Percentiles rank a stretch among this genome's conserved stretches.
phyloP scores from a whole-genome alignment of 2,329 filamentous ascomycete genomes.

The Diaporthe capsici region DNA sequence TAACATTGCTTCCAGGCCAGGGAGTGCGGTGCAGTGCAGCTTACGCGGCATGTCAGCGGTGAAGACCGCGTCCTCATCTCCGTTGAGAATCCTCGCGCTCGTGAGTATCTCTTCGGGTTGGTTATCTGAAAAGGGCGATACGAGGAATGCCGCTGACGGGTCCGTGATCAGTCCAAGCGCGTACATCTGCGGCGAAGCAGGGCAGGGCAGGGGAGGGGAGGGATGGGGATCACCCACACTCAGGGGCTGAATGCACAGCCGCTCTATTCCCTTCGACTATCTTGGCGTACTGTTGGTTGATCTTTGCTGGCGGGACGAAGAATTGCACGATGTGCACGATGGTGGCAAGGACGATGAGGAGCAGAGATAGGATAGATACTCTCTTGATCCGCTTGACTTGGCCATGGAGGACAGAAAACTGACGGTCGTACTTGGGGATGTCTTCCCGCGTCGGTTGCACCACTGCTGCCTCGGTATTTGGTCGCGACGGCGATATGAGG shows the following conservation, averaged over 20 bases:
- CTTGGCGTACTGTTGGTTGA: conserved; percentile 21
- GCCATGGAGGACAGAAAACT: conserved; percentile 2
- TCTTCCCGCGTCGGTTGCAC: not conserved
- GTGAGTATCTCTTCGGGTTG: conserved; percentile 9
- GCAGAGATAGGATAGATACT: not conserved
- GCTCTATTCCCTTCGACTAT: conserved; percentile 13
- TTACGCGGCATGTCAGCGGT: conserved; percentile 11
- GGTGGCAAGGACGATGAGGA: conserved; percentile 3
- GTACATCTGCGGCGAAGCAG: not conserved
- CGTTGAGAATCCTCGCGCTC: conserved; percentile 1
- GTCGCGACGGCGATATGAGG: conserved; percentile 2
- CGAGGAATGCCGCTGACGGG: conserved; percentile 18
- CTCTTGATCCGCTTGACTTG: conserved; percentile 23
- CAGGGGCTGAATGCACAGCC: conserved; percentile 20
- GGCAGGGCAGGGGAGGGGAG: not conserved
- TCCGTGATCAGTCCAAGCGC: conserved; percentile 26
- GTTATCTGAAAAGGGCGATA: conserved; percentile 12
- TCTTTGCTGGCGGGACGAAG: conserved; percentile 19
- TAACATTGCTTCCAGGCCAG: too few species aligned
- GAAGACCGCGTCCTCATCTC: conserved; percentile 2
- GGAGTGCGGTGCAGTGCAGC: not conserved
- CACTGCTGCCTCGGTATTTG: not conserved
- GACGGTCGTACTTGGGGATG: not conserved
- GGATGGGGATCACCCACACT: conserved; percentile 2
- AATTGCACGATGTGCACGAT: conserved; percentile 23